Percentiles rank a stretch among this genome's conserved stretches.
phyloP scores from a whole-genome alignment of 164 flowering plant species.

The Warburgia ugandensis region DNA sequence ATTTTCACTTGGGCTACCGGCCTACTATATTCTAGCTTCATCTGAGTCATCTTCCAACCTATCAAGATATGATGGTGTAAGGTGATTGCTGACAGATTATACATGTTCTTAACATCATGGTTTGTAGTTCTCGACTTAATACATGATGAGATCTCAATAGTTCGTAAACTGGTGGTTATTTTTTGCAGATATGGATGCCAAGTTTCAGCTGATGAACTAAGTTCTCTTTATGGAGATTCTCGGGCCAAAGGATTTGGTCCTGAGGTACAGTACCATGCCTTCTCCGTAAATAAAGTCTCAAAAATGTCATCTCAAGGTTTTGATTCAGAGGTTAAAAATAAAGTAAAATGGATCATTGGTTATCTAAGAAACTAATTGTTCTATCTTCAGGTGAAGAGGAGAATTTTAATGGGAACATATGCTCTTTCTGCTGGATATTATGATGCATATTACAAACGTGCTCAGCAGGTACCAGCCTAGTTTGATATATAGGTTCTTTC shows the following conservation, averaged over 20 bases:
- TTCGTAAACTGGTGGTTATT: not conserved
- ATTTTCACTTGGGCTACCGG: conserved; percentile 95
- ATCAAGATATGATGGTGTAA: conserved; percentile 95
- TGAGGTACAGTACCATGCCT: conserved; percentile 45
- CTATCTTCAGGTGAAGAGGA: conserved; percentile 74
- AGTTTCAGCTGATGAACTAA: conserved; percentile 63
- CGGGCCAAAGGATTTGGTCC: conserved; percentile 91
- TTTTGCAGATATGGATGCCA: conserved; percentile 74
- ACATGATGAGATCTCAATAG: not conserved
- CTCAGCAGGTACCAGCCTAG: conserved; percentile 66
- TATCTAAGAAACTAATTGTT: not conserved
- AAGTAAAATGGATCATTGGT: no score
- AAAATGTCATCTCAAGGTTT: not conserved
- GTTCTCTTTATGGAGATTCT: conserved; percentile 63
- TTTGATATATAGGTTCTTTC: not conserved
- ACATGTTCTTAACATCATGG: not conserved
- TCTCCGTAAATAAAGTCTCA: not conserved
- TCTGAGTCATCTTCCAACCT: conserved; percentile 93
- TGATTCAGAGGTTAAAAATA: no score
- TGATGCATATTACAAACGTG: conserved; percentile 98
- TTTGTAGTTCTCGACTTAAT: not conserved
- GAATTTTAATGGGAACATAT: conserved; percentile 95
- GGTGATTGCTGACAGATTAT: conserved; percentile 35
- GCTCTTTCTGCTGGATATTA: conserved; percentile 98
- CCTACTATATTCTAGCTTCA: conserved; percentile 87